These are phyloP conservation scores for Penicillium manginii DNA, from an alignment of 495 filamentous ascomycete species.

Conservation along the genomic window DNA sequence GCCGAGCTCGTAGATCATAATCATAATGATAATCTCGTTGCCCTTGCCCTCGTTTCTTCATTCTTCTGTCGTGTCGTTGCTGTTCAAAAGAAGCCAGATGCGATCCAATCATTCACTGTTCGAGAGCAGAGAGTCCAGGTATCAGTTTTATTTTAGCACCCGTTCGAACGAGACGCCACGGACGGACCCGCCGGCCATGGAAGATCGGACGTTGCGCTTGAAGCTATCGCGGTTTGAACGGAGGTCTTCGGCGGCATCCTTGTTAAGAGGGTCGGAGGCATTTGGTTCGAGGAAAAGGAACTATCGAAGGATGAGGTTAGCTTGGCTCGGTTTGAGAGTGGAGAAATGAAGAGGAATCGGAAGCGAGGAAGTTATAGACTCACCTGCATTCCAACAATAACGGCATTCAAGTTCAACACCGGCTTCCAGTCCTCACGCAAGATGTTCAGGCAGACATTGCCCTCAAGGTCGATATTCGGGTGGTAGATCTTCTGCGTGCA, in stretches of 20 bases:
- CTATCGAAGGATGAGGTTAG: slow-evolving; percentile 41
- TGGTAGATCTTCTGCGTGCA: slow-evolving; percentile 99
- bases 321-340: slow-evolving; percentile 5
- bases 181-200: slow-evolving; percentile 84
- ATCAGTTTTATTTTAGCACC: slow-evolving; percentile 55
- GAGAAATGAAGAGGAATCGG: background rate
- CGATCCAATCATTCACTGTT: background rate
- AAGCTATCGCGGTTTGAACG: slow-evolving; percentile 81
- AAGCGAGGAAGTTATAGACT: slow-evolving; percentile 14
- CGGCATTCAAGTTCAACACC: slow-evolving; percentile 92
- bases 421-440: slow-evolving; percentile 98
- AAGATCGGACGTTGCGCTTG: slow-evolving; percentile 81
- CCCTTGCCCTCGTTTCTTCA: background rate
- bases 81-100: background rate
- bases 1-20: no score
- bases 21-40: background rate
- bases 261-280: slow-evolving; percentile 94
- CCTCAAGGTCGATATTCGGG: slow-evolving; percentile 96
- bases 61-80: background rate
- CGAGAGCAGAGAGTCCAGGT: background rate
- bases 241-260: slow-evolving; percentile 94
- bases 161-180: slow-evolving; percentile 72
- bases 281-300: slow-evolving; percentile 98
- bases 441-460: slow-evolving; percentile 97
- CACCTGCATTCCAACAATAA: slow-evolving; percentile 92